Conservation (phyloP, 176 grass and related monocot genomes). For the Dendrocalamus sinicus region DNA sequence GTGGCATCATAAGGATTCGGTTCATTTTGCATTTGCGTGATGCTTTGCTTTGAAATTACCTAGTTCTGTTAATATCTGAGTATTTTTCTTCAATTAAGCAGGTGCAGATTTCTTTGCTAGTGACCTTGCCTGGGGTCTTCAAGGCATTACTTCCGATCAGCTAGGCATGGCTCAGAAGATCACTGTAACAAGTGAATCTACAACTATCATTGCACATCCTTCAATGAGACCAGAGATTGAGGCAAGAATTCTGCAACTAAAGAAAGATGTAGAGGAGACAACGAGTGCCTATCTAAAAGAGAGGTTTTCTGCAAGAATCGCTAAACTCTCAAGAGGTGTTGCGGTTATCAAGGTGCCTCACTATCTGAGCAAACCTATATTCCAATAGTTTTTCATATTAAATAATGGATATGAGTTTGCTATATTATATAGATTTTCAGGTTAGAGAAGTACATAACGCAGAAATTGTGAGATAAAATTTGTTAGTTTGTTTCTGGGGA, state of each 20-base stretch:
- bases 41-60: slow-evolving; percentile 18
- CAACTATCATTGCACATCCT: slow-evolving; percentile 86
- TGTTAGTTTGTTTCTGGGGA: slow-evolving; percentile 12
- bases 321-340: slow-evolving; percentile 86
- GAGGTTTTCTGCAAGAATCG: slow-evolving; percentile 81
- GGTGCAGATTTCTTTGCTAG: slow-evolving; percentile 96
- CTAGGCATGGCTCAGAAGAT: slow-evolving; percentile 90
- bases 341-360: slow-evolving; percentile 76
- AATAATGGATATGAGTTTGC: slow-evolving; percentile 23
- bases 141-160: slow-evolving; percentile 87
- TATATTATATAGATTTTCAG: slow-evolving; percentile 25
- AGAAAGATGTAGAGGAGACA: slow-evolving; percentile 78
- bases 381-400: not conserved
- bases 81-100: slow-evolving; percentile 49
- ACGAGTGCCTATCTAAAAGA: slow-evolving; percentile 62
- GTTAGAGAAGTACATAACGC: not conserved
- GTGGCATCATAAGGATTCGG: slow-evolving; percentile 20
- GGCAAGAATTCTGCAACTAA: slow-evolving; percentile 91
- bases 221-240: slow-evolving; percentile 89
- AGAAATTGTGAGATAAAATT: slow-evolving; percentile 2
- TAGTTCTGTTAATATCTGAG: not conserved
- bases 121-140: slow-evolving; percentile 76
- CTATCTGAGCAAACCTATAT: slow-evolving; percentile 8
- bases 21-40: not conserved
- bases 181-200: slow-evolving; percentile 81